Percentiles rank a stretch among this genome's conserved stretches.
Conservation (phyloP, 495 filamentous ascomycete species). For the Trichocladium antarcticum region DNA sequence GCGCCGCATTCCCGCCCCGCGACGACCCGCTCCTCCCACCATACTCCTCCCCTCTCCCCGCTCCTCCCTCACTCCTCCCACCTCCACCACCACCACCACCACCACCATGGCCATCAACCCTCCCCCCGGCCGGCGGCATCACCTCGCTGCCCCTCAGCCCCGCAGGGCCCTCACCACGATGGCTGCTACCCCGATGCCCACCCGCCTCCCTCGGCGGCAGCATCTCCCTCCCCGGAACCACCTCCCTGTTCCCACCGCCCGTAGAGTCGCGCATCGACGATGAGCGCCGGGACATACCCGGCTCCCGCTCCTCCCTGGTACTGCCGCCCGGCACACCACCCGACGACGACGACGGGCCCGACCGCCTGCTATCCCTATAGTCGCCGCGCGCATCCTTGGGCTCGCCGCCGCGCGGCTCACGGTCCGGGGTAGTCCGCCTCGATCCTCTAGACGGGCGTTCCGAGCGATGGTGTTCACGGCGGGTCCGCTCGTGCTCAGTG, state of each 20-base stretch:
- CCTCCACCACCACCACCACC: conserved; percentile 8
- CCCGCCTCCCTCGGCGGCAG: conserved; percentile 20
- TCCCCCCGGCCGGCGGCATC: conserved; percentile 1
- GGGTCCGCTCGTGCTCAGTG: conserved; percentile 34
- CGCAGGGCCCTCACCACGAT: conserved; percentile 10
- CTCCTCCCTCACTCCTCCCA: conserved; percentile 9
- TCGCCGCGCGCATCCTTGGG: conserved; percentile 5
- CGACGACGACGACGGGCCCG: conserved; percentile 14
- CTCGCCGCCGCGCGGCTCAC: conserved; percentile 17
- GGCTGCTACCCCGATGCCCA: conserved; percentile 10
- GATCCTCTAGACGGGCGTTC: conserved; percentile 32
- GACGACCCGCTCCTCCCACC: conserved; percentile 16
- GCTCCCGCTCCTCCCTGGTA: conserved; percentile 15
- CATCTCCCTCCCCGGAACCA: conserved; percentile 17
- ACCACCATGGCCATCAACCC: conserved; percentile 1
- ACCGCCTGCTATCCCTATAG: conserved; percentile 18
- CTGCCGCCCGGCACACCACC: background rate
- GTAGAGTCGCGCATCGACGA: conserved; percentile 18
- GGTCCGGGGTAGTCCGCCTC: conserved; percentile 32
- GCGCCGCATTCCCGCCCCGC: conserved; percentile 12
- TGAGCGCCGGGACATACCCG: conserved; percentile 10
- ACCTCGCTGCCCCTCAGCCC: conserved; percentile 8
- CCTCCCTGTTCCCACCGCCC: conserved; percentile 11
- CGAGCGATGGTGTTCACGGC: conserved; percentile 34
- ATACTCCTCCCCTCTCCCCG: conserved; percentile 14